Base-by-base conservation (phyloP, 495 filamentous ascomycete genomes). In the Penicillium alfredii region DNA sequence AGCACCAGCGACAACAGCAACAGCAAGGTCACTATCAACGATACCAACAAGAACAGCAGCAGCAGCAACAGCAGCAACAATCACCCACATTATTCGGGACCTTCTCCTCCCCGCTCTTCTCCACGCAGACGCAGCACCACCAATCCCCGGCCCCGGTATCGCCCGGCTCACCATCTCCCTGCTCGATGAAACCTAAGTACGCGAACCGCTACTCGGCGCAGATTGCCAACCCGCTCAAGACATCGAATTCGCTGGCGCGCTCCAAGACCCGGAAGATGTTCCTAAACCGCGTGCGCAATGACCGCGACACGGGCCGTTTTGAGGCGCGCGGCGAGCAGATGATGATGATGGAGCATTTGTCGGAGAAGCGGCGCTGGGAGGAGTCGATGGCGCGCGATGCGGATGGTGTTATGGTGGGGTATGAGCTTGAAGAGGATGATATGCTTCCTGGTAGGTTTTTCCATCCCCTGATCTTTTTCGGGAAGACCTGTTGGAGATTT, bases 281-380 rank as follows among this genome's bases (percentile, higher is more conserved):
- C 47, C 61, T 96, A 18, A 77, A 82, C 47, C 84, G 81, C 33
- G 80, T 95, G n/a, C 68, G 78, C 49, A 75, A 79, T 43, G 72
- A 76, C 23, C 68, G 80, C 3, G 84, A 94, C 50, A 71, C 57
- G 77, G 81, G 74, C 56, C 80, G 59, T 39, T 76, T 58, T 68
- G 86, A 63, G 75, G 77, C 24, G 66, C 63, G 86, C 2, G 83
- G 86, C 29, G 86, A 95, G 39, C 82, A 93, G 72, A 78, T 93
- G 35, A 56, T 64, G 52, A 56, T 52, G 22, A 52, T 65, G 51
- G 68, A 69, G 45, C 44, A 60, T 44, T 37, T 63, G 20, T 66
- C 68, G 21, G 73, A 76, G 47, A 63, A 72, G 49, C 59, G 60
- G 44, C 60, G 66, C 36, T 61, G 72, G 49, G 72, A 72, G 30